A percentile compares a stretch with the other conserved stretches of the same genome.
These are phyloP conservation scores for Myriosclerotinia curreyana DNA, from an alignment of 2,329 filamentous ascomycete genomes.

Conservation along the genomic window DNA sequence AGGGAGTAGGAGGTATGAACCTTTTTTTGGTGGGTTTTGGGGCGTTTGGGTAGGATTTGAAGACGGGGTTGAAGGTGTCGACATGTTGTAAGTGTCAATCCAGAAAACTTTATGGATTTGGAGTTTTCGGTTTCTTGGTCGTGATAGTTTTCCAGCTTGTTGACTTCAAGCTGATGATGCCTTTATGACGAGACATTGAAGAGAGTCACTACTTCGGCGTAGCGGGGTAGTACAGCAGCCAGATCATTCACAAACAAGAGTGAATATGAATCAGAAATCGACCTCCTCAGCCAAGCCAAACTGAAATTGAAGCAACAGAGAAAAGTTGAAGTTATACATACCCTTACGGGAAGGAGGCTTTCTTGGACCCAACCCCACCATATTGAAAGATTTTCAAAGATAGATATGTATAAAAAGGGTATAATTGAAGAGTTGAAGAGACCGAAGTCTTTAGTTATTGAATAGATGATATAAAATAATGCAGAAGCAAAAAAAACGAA, in stretches of 20 bases:
- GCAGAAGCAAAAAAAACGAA: not conserved
- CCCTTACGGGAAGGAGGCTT: conserved; percentile 69
- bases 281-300: not conserved
- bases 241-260: not conserved
- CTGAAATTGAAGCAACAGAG: not conserved
- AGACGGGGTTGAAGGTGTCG: not conserved
- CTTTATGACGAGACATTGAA: not conserved
- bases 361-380: conserved; percentile 64
- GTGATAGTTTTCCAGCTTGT: not conserved
- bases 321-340: conserved; percentile 46
- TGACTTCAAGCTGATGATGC: not conserved
- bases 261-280: not conserved
- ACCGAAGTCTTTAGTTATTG: not conserved
- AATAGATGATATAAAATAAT: conserved; percentile 3
- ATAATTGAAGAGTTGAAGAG: not conserved
- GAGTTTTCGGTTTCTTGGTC: not conserved
- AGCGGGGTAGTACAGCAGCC: conserved; percentile 1
- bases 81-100: not conserved
- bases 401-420: not conserved
- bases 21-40: not conserved
- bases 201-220: not conserved
- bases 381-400: conserved; percentile 39
- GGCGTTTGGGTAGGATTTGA: not conserved
- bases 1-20: not conserved
- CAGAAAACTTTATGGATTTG: conserved; percentile 2